Percentiles rank a stretch among this genome's conserved stretches.
Conservation (phyloP, 345 rosid species). For the Euphorbia pulcherrima region DNA sequence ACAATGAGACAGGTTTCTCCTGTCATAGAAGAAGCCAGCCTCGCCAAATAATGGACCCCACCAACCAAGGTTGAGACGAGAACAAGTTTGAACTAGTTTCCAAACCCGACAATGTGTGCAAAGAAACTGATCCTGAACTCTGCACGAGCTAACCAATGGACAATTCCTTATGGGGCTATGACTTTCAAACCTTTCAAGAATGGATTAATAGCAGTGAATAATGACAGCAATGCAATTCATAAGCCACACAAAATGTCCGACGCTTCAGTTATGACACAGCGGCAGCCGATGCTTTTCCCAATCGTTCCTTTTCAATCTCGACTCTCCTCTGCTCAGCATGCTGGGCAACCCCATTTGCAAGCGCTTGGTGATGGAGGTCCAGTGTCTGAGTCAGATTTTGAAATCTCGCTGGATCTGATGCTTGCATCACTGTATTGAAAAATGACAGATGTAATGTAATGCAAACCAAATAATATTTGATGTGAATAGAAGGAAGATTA, state of each 20-base stretch:
- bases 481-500: neutral
- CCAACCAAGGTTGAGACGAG: neutral
- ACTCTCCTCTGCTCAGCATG: slow-evolving; percentile 91
- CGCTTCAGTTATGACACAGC: slow-evolving; percentile 32
- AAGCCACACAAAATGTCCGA: neutral
- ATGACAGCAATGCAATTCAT: slow-evolving; percentile 19
- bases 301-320: slow-evolving; percentile 85
- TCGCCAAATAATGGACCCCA: slow-evolving; percentile 9
- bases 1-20: slow-evolving; percentile 5
- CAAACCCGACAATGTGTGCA: neutral
- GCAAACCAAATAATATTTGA: neutral
- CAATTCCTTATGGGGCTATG: slow-evolving; percentile 22
- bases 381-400: slow-evolving; percentile 78
- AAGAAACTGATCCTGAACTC: slow-evolving; percentile 1
- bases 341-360: slow-evolving; percentile 83
- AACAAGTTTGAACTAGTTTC: neutral
- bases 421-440: slow-evolving; percentile 61
- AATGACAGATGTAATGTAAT: neutral
- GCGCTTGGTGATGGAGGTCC: slow-evolving; percentile 78
- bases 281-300: slow-evolving; percentile 63
- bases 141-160: slow-evolving; percentile 18
- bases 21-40: slow-evolving; percentile 17
- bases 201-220: slow-evolving; percentile 24
- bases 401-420: slow-evolving; percentile 66
- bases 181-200: slow-evolving; percentile 22